Conservation (phyloP, 176 grass and related monocot genomes). For the Aegilops speltoides region DNA sequence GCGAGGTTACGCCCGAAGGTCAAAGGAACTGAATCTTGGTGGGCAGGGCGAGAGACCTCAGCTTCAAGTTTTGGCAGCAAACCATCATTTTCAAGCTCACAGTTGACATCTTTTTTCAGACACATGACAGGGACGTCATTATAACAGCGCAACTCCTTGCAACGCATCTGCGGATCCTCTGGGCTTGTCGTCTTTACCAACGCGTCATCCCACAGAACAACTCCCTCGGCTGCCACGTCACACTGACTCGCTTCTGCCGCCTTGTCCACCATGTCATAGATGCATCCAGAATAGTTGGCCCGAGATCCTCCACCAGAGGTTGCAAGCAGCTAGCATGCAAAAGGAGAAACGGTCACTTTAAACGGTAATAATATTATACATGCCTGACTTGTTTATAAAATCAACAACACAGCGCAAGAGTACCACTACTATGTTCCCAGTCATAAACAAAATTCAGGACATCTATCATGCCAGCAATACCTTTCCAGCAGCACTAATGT, state of each 20-base stretch:
- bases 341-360: not conserved
- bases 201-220: not conserved
- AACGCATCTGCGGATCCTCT: not conserved
- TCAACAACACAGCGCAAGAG: not conserved
- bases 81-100: slow-evolving; percentile 1
- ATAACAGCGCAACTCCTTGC: slow-evolving; percentile 6
- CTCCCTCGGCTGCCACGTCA: not conserved
- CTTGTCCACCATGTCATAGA: slow-evolving; percentile 7
- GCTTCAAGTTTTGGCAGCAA: slow-evolving; percentile 21
- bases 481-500: not conserved
- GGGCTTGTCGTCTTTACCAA: slow-evolving; percentile 11
- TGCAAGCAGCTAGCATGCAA: not conserved
- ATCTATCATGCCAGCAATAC: not conserved
- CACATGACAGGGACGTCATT: not conserved
- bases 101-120: not conserved
- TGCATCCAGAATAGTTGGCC: slow-evolving; percentile 13
- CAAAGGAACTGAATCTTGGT: slow-evolving; percentile 27
- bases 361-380: not conserved
- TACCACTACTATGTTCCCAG: not conserved
- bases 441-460: not conserved
- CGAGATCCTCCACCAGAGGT: slow-evolving; percentile 3
- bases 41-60: not conserved
- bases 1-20: not conserved
- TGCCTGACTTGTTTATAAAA: not conserved
- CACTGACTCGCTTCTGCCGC: not conserved